Evolutionary conservation across 2,329 filamentous ascomycete species (phyloP), one percentile per base, ranked within the genome.

Genomic region (Calonectria honghensis): DNA sequence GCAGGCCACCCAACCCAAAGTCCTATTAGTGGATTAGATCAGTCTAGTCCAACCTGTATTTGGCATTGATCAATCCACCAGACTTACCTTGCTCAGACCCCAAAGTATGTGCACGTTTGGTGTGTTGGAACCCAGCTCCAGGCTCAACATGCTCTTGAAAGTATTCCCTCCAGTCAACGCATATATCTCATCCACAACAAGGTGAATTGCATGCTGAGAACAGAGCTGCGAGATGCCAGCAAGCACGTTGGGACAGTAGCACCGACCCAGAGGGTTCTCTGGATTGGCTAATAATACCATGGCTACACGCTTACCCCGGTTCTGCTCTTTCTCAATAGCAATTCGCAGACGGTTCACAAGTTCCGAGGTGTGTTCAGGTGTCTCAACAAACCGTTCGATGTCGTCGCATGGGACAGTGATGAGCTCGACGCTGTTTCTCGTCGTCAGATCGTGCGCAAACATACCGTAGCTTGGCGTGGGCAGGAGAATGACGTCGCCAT

Each of bases 161-260:
- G 14, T 9, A 20, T 32, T 32, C 2, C 51, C 51, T 32, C 51
- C 51, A 4, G 51, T 54, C 4, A 54, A 20, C 4, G 51, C 51
- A 54, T 54, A 54, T 31, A 54, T 54, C 29, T 54, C 51, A 54
- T 54, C 51, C 16, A 54, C 51, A 3, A 54, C 51, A 11, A 54
- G 51, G 29, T 54, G 51, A 32, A 54, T 54, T 31, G 27, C 9
- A 31, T 54, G 29, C 18, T 54, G 16, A 11, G 51, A 16, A 5
- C 51, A 54, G 3, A 54, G 27, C 18, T 32, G 14, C 0, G 29
- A 54, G 27, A 54, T 32, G 29, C 51, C 4, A 32, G 18, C 10
- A 32, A 54, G 51, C 16, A 32, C 27, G 13, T 32, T n/a, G 2
- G 51, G 27, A 32, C 32, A 29, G 7, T 32, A 54, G 29, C 51